Base-by-base conservation (phyloP, 2,329 filamentous ascomycete species). In the Calonectria multiphialidica region DNA sequence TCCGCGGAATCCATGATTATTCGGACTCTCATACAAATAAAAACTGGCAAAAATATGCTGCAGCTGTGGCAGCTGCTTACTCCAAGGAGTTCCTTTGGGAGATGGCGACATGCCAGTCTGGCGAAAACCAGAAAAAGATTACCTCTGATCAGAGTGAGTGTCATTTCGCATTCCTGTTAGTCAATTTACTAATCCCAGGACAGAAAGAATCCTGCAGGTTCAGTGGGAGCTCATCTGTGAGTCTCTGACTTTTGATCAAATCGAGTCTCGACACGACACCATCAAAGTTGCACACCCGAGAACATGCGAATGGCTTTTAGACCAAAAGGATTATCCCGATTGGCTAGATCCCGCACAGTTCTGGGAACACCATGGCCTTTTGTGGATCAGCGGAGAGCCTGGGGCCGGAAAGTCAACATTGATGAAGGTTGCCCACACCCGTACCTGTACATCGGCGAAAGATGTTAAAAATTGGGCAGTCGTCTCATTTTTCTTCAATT, bases 1-100 rank as follows among this genome's bases (percentile, higher is more conserved):
- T 86, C 28, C 79, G 82, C 6, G 64, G 64, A 2, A 57, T 66
- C 5, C 57, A 49, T 21, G 64, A 66, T n/a, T 66, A 66, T 18
- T 55, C 64, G 1, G 64, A 66, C 23, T 57, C 64, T 1, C 64
- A 66, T 33, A 66, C 57, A 30, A 66, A 53, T 25, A 66, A 66
- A 12, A 33, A 21, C 15, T 66, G 64, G 64, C 64, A 66, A 10
- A 37, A 13, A 15, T 66, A 66, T 57, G 37, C 64, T 25, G 49
- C 49, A 16, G 35, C 49, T 10, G 53, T 28, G 4, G 64, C 64
- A 4, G 64, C 64, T 1, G 64, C 49, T 18, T 66, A 66, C 25
- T 23, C 47, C 16, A 65, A 65, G 16, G 64, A 66, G 40, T n/a
- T 66, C 5, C 37, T 66, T 6, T 5, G n/a, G 5, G 64, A 16